phyloP scores from a whole-genome alignment of 768 basidiomycete species.

The Punctularia strigosozonata region DNA sequence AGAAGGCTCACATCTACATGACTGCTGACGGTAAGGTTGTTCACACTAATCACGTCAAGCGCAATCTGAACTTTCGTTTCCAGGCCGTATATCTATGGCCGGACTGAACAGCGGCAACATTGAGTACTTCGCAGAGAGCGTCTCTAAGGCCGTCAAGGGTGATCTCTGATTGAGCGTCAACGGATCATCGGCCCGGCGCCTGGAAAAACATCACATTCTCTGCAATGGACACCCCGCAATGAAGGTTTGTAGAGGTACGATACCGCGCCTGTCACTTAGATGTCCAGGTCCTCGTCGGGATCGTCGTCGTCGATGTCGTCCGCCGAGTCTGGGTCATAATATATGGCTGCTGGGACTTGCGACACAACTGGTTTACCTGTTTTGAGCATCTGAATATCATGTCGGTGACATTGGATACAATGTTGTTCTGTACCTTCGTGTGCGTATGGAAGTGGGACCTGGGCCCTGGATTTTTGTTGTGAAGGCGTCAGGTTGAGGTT shows the following conservation, averaged over 20 bases:
- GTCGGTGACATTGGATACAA: slow-evolving; percentile 5
- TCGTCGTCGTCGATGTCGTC: slow-evolving; percentile 95
- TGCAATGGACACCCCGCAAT: no score
- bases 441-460: slow-evolving; percentile 83
- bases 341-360: slow-evolving; percentile 38
- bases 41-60: no score
- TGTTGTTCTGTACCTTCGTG: slow-evolving; percentile 49
- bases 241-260: not conserved
- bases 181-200: no score
- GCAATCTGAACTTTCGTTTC: no score
- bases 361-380: slow-evolving; percentile 12
- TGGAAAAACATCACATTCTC: no score
- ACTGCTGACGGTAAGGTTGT: no score
- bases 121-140: slow-evolving; percentile 81
- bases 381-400: slow-evolving; percentile 20
- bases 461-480: slow-evolving; percentile 68
- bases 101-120: slow-evolving; percentile 78
- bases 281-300: slow-evolving; percentile 90
- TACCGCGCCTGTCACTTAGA: slow-evolving; percentile 26
- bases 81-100: slow-evolving; percentile 91
- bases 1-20: slow-evolving; percentile 89
- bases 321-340: slow-evolving; percentile 87
- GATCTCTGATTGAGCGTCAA: slow-evolving; percentile 53
- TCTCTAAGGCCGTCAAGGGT: slow-evolving; percentile 74
- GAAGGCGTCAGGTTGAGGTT: slow-evolving; percentile 76